Conservation (phyloP, 768 basidiomycete genomes). For the Hericium coralloides region DNA sequence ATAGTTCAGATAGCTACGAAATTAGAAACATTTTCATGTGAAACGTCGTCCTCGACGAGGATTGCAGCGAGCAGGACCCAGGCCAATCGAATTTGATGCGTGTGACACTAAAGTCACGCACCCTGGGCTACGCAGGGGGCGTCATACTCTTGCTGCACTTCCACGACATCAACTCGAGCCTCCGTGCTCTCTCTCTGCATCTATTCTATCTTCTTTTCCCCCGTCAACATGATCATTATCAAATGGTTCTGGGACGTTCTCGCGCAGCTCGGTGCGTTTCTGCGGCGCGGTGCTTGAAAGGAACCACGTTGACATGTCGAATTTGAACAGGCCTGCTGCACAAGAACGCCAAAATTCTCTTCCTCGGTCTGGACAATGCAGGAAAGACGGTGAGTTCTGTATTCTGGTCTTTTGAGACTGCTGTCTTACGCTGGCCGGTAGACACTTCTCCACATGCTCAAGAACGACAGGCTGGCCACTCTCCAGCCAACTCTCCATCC, state of each 20-base stretch:
- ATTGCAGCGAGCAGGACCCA: no score
- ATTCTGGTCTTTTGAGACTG: background rate
- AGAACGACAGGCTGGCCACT: constrained; percentile 96
- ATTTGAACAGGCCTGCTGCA: constrained; percentile 62
- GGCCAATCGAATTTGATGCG: background rate
- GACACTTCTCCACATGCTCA: constrained; percentile 98
- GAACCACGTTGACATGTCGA: background rate
- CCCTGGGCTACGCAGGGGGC: background rate
- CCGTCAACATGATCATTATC: constrained; percentile 63
- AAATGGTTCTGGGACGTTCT: constrained; percentile 98
- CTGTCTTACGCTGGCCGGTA: constrained; percentile 20
- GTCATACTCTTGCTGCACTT: background rate
- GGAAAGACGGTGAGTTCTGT: constrained; percentile 80
- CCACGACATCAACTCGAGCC: constrained; percentile 5
- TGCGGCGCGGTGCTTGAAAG: background rate
- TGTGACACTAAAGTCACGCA: background rate
- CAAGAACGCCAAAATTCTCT: constrained; percentile 99
- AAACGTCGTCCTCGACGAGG: no score
- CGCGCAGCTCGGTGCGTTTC: constrained; percentile 74
- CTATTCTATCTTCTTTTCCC: constrained; percentile 10
- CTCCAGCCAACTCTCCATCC: constrained; percentile 98
- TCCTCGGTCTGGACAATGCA: constrained; percentile 97
- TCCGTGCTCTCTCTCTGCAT: constrained; percentile 1
- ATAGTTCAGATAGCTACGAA: no score
- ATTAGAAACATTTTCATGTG: no score